Percentiles rank a stretch among this genome's conserved stretches.
Conservation (phyloP, 1,139 yeast species). For the Hemisphaericaspora subhashii region DNA sequence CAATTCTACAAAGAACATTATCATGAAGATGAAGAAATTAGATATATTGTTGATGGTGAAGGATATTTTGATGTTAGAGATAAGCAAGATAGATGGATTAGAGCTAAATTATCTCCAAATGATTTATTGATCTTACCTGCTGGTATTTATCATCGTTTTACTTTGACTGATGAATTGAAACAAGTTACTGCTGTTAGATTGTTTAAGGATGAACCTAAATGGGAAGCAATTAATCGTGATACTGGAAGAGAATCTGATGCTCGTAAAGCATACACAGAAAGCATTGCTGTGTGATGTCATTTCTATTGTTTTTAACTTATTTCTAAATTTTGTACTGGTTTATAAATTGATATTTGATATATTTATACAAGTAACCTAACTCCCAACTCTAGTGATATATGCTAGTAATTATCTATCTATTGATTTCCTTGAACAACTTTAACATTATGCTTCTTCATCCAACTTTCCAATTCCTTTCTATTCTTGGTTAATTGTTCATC, state of each 20-base stretch:
- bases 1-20: constrained; percentile 83
- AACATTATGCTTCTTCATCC: constrained; percentile 68
- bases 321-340: background rate
- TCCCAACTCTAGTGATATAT: no score
- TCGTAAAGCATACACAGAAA: constrained; percentile 29
- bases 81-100: constrained; percentile 71
- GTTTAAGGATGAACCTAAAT: constrained; percentile 93
- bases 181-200: constrained; percentile 77
- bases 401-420: no score
- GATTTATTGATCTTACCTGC: constrained; percentile 83
- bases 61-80: constrained; percentile 91
- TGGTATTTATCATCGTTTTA: constrained; percentile 91
- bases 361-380: no score
- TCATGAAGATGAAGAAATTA: constrained; percentile 96
- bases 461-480: constrained; percentile 58
- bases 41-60: constrained; percentile 85
- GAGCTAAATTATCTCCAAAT: constrained; percentile 60
- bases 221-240: constrained; percentile 82
- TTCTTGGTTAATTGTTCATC: constrained; percentile 47
- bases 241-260: constrained; percentile 28
- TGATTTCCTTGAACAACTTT: constrained; percentile 50
- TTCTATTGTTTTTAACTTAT: background rate
- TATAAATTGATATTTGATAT: no score
- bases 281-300: constrained; percentile 21
- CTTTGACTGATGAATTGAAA: constrained; percentile 58